Conservation (phyloP, 805 yeast genomes). For the Ogataea sp. region DNA sequence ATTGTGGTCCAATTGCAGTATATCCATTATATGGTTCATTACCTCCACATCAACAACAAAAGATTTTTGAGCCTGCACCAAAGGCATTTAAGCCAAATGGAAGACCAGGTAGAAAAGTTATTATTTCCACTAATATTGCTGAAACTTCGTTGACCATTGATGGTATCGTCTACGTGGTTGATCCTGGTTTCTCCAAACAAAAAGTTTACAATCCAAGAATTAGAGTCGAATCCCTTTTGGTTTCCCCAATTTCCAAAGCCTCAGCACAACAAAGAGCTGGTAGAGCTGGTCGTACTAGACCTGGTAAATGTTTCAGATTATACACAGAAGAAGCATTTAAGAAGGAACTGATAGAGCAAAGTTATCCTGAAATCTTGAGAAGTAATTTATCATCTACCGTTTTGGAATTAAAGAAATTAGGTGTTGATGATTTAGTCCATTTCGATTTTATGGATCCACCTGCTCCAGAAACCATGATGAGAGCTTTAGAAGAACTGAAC, state of each 20-base stretch:
- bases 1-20: constrained; percentile 81
- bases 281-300: constrained; percentile 99
- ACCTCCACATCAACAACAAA: constrained; percentile 93
- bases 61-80: constrained; percentile 88
- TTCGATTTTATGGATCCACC: constrained; percentile 99
- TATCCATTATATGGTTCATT: constrained; percentile 94
- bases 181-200: constrained; percentile 95
- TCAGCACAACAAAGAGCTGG: constrained; percentile 98
- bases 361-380: constrained; percentile 91
- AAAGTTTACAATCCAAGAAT: constrained; percentile 95
- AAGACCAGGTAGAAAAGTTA: constrained; percentile 90
- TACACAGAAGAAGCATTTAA: constrained; percentile 96
- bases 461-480: constrained; percentile 99
- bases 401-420: constrained; percentile 85
- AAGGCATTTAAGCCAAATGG: constrained; percentile 63
- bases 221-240: constrained; percentile 88
- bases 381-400: constrained; percentile 89
- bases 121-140: constrained; percentile 91
- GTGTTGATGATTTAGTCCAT: constrained; percentile 92
- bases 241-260: constrained; percentile 95
- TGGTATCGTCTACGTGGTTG: constrained; percentile 95
- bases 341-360: constrained; percentile 88
- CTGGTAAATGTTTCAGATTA: constrained; percentile 94
- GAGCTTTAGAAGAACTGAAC: constrained; percentile 92
- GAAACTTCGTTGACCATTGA: constrained; percentile 97